phyloP scores from a whole-genome alignment of 331 rosid species.

The Quercus lobata region DNA sequence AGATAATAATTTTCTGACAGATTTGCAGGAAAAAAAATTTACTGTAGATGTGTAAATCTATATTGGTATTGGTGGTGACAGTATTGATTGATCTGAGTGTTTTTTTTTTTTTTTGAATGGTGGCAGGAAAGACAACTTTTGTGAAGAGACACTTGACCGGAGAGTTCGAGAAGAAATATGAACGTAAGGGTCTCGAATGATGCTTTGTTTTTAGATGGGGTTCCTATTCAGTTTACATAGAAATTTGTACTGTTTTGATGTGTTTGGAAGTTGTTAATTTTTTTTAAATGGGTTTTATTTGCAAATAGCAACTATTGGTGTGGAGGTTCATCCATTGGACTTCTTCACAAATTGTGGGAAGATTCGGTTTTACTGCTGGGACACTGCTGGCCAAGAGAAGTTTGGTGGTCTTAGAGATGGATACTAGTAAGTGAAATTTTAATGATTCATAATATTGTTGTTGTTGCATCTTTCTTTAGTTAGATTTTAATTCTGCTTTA shows the following conservation, averaged over 20 bases:
- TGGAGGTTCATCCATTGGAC: slow-evolving; percentile 73
- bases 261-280: not conserved
- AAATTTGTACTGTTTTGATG: not conserved
- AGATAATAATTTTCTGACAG: not conserved
- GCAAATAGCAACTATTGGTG: slow-evolving; percentile 65
- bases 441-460: not conserved
- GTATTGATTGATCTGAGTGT: not conserved
- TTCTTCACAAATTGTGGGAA: slow-evolving; percentile 57
- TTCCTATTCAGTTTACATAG: not conserved
- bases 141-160: slow-evolving; percentile 71
- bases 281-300: not conserved
- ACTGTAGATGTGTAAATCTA: not conserved
- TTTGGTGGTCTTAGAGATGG: slow-evolving; percentile 77
- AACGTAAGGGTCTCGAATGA: slow-evolving; percentile 35
- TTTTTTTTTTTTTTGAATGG: not conserved
- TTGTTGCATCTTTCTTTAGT: not conserved
- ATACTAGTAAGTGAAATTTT: slow-evolving; percentile 49
- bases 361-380: slow-evolving; percentile 73
- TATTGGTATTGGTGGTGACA: not conserved
- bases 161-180: slow-evolving; percentile 73
- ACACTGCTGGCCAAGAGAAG: slow-evolving; percentile 78
- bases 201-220: not conserved
- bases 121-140: slow-evolving; percentile 64
- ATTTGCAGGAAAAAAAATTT: not conserved
- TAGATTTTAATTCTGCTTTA: not conserved